These are phyloP conservation scores for Priceomyces carsonii DNA, from an alignment of 805 yeast genomes.

Conservation along the genomic window DNA sequence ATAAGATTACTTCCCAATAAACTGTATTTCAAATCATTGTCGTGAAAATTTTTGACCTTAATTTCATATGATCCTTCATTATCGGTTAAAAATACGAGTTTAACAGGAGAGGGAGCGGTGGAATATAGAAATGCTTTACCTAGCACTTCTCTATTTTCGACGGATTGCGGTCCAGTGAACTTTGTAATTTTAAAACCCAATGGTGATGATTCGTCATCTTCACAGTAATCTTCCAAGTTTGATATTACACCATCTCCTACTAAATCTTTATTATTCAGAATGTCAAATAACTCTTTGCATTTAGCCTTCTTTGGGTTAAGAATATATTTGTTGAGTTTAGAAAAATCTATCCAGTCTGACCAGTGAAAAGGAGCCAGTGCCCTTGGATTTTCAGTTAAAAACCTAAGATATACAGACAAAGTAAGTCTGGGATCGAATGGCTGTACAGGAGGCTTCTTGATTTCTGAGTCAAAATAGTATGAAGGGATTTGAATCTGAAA, in stretches of 20 bases:
- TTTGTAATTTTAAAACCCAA: slow-evolving; percentile 23
- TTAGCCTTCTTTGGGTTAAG: slow-evolving; percentile 12
- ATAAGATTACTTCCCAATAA: slow-evolving; percentile 25
- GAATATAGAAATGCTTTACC: slow-evolving; percentile 31
- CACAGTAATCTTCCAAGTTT: slow-evolving; percentile 20
- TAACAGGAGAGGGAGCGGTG: slow-evolving; percentile 27
- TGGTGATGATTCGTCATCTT: slow-evolving; percentile 11
- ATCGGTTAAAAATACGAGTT: slow-evolving; percentile 30
- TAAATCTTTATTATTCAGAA: slow-evolving; percentile 11
- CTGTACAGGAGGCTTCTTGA: slow-evolving; percentile 17
- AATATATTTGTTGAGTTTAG: slow-evolving; percentile 35
- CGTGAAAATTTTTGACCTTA: slow-evolving; percentile 12
- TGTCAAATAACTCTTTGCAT: slow-evolving; percentile 18
- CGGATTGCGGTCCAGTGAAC: slow-evolving; percentile 23
- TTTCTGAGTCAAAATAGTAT: slow-evolving; percentile 9
- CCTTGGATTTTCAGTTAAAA: slow-evolving; percentile 23
- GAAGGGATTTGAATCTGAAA: slow-evolving; percentile 17
- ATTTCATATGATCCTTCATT: slow-evolving; percentile 21
- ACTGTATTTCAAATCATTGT: slow-evolving; percentile 17
- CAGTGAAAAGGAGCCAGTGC: slow-evolving; percentile 48
- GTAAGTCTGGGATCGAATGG: slow-evolving; percentile 59
- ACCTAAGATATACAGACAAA: slow-evolving; percentile 46
- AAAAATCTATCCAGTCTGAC: slow-evolving; percentile 60
- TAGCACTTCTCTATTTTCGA: slow-evolving; percentile 23
- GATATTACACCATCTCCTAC: slow-evolving; percentile 9